These are phyloP conservation scores for Jackrogersella minutella DNA, from an alignment of 495 filamentous ascomycete species.

Conservation along the genomic window DNA sequence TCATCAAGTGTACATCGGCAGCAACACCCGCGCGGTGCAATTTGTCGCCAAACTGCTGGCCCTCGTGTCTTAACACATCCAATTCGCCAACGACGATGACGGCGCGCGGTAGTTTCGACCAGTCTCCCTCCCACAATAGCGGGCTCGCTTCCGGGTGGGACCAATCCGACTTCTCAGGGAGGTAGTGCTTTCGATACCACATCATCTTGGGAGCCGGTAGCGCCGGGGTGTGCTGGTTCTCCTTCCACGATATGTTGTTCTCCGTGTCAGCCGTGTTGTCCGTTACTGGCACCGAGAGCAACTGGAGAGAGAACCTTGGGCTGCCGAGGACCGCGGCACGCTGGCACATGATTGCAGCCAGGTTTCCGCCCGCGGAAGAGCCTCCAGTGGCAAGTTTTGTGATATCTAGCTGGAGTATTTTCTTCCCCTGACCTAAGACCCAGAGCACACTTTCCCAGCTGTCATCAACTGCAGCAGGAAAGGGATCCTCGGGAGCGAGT, in stretches of 20 bases:
- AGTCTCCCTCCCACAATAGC: conserved; percentile 59
- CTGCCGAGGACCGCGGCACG: conserved; percentile 55
- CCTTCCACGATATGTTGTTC: conserved; percentile 57
- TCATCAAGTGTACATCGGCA: conserved; percentile 63
- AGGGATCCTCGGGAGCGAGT: conserved; percentile 64
- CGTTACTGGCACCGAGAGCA: conserved; percentile 66
- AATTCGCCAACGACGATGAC: conserved; percentile 64
- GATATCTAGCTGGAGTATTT: conserved; percentile 53
- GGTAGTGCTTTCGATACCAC: conserved; percentile 66
- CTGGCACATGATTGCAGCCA: conserved; percentile 64
- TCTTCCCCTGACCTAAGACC: conserved; percentile 54
- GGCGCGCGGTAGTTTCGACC: conserved; percentile 58
- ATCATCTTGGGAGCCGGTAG: conserved; percentile 64
- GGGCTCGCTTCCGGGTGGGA: conserved; percentile 63
- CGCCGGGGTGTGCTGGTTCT: conserved; percentile 59
- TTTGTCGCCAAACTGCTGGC: conserved; percentile 61
- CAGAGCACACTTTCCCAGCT: conserved; percentile 66
- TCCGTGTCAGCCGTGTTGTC: conserved; percentile 62
- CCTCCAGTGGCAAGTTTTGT: conserved; percentile 62
- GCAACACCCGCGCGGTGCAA: conserved; percentile 55
- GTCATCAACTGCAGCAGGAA: conserved; percentile 65
- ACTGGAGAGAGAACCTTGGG: conserved; percentile 55
- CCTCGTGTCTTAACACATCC: conserved; percentile 63
- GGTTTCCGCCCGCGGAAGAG: conserved; percentile 64
- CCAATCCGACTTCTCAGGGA: conserved; percentile 56